Percentiles rank a stretch among this genome's conserved stretches.
Conservation (phyloP, 805 yeast genomes). For the Zygoascus tannicola region DNA sequence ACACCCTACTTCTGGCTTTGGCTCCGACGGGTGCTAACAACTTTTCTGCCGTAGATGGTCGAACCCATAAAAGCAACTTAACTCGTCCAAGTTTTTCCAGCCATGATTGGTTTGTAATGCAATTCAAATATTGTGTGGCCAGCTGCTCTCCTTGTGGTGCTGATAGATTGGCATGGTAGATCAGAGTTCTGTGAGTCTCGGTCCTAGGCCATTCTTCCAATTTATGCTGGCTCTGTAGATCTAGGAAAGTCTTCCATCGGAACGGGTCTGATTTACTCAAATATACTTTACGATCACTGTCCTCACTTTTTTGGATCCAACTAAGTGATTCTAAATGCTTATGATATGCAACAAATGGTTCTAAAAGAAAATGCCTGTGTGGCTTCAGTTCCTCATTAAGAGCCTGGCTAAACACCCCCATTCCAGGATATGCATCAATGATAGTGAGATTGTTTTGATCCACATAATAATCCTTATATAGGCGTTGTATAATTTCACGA, state of each 20-base stretch:
- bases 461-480: conserved; percentile 28
- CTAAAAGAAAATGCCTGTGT: conserved; percentile 52
- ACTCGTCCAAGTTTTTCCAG: conserved; percentile 63
- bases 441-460: conserved; percentile 22
- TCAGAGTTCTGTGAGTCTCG: conserved; percentile 41
- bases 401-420: conserved; percentile 51
- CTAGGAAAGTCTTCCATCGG: conserved; percentile 53
- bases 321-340: conserved; percentile 13
- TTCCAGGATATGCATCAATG: conserved; percentile 35
- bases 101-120: conserved; percentile 67
- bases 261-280: conserved; percentile 44
- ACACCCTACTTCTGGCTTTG: conserved; percentile 46
- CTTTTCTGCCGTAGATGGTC: conserved; percentile 51
- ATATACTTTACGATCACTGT: conserved; percentile 15
- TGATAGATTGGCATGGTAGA: conserved; percentile 53
- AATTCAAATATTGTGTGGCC: conserved; percentile 63
- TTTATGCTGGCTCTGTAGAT: conserved; percentile 36
- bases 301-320: conserved; percentile 6
- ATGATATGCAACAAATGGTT: conserved; percentile 33
- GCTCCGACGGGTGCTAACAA: conserved; percentile 49
- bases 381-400: conserved; percentile 58
- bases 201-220: conserved; percentile 32
- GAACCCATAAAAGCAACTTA: conserved; percentile 61
- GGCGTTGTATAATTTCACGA: conserved; percentile 35
- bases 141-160: conserved; percentile 54